Base-by-base conservation (phyloP, 345 rosid species). In the Jatropha curcas region DNA sequence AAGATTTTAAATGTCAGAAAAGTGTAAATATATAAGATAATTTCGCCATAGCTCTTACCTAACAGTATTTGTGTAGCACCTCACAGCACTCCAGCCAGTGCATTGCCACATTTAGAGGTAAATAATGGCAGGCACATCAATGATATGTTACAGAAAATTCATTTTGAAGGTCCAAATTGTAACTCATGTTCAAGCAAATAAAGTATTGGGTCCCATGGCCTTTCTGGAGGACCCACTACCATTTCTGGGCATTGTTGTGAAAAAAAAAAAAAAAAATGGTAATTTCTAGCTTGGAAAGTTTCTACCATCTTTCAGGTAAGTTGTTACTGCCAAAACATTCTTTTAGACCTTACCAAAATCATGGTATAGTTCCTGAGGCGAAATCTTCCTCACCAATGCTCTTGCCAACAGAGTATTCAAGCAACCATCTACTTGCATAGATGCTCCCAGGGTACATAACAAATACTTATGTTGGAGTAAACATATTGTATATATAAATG, bases 131-230 rank as follows among this genome's bases (percentile, higher is more conserved):
- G 65, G 41, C 74, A 70, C 13, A 7, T 12, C 37, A 28, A 13
- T 33, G 25, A 41, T 60, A 59, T 3, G 64, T 22, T 45, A 2
- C 41, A 58, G 43, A 53, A 33, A 59, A 31, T n/a, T 41, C 6
- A 33, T 17, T n/a, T 63, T 41, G 51, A 24, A 41, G 31, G 1
- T 63, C 67, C 46, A 24, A 41, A 1, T 5, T 45, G 25, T 20
- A 63, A 63, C 31, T 61, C 48, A 10, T 65, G 35, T 45, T 45
- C 25, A 25, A 24, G 33, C 35, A n/a, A 24, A 10, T 22, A 27
- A 25, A 25, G 68, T 35, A 27, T 48, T 43, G 7, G 70, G 70
- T 66, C 70, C 41, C 37, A 66, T 30, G 34, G 53, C 35, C 34
- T 61, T 25, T 11, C 30, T 65, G 19, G 25, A 41, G 68, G 11